Percentiles rank a stretch among this genome's conserved stretches.
Conservation (phyloP, 768 basidiomycete species). For the Xerocomus brunneocitrinus region DNA sequence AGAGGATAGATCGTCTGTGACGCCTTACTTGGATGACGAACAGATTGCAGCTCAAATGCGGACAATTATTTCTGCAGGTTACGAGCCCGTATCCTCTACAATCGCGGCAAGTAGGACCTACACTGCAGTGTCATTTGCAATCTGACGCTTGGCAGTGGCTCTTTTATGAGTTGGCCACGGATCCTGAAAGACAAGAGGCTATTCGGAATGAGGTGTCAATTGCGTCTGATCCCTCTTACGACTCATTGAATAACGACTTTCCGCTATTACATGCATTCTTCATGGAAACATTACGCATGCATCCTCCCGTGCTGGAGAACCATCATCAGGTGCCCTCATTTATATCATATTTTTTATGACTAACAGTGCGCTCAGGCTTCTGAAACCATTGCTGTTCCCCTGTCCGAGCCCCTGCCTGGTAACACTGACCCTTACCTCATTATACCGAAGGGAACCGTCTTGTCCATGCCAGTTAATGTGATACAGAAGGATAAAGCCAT, state of each 20-base stretch:
- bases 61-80: constrained; percentile 57
- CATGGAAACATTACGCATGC: constrained; percentile 57
- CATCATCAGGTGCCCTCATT: constrained; percentile 48
- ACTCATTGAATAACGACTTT: constrained; percentile 44
- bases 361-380: constrained; percentile 37
- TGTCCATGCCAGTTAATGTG: constrained; percentile 54
- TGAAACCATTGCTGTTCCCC: constrained; percentile 49
- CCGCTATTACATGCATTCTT: constrained; percentile 59
- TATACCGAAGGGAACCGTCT: constrained; percentile 53
- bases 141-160: constrained; percentile 46
- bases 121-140: not conserved
- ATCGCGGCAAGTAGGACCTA: constrained; percentile 26
- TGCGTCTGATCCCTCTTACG: constrained; percentile 46
- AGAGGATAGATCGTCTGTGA: constrained; percentile 41
- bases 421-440: constrained; percentile 40
- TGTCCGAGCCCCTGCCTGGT: constrained; percentile 48
- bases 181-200: constrained; percentile 48
- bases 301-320: constrained; percentile 60
- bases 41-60: constrained; percentile 58
- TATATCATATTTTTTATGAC: not conserved
- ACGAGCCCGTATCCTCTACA: constrained; percentile 36
- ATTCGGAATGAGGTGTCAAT: constrained; percentile 52
- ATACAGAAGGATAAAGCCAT: constrained; percentile 47
- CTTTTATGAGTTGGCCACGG: constrained; percentile 54
- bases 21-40: constrained; percentile 42